phyloP scores from a whole-genome alignment of 805 yeast genomes.

The Candida yuanshanica region DNA sequence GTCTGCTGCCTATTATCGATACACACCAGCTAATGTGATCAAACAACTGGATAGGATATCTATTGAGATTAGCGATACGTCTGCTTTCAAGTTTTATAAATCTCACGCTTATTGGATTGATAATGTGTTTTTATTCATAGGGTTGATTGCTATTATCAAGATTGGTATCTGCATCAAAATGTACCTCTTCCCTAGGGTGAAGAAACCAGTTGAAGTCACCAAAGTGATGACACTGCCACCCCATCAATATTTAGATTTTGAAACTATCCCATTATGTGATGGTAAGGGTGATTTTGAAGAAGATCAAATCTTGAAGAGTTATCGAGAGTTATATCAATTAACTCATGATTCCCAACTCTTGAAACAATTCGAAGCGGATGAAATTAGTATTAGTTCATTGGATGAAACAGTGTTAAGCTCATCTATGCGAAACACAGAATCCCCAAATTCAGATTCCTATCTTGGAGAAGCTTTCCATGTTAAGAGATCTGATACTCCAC shows the following conservation, averaged over 20 bases:
- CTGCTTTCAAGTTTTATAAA: neutral
- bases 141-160: neutral
- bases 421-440: neutral
- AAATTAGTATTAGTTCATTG: neutral
- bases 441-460: neutral
- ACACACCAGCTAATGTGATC: neutral
- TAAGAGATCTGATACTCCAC: neutral
- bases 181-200: too few species aligned
- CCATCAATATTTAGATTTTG: neutral
- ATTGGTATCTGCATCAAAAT: neutral
- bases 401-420: neutral
- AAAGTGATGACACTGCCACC: neutral
- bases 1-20: neutral
- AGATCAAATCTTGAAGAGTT: conserved; percentile 6
- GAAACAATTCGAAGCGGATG: neutral
- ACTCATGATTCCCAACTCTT: neutral
- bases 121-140: neutral
- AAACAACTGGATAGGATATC: neutral
- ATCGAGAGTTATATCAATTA: neutral
- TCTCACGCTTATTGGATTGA: neutral
- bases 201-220: neutral
- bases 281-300: conserved; percentile 8
- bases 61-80: neutral
- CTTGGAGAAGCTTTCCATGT: neutral
- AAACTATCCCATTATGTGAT: neutral